These are phyloP conservation scores for Pholiota microspora DNA, from an alignment of 768 basidiomycete species.

Conservation along the genomic window DNA sequence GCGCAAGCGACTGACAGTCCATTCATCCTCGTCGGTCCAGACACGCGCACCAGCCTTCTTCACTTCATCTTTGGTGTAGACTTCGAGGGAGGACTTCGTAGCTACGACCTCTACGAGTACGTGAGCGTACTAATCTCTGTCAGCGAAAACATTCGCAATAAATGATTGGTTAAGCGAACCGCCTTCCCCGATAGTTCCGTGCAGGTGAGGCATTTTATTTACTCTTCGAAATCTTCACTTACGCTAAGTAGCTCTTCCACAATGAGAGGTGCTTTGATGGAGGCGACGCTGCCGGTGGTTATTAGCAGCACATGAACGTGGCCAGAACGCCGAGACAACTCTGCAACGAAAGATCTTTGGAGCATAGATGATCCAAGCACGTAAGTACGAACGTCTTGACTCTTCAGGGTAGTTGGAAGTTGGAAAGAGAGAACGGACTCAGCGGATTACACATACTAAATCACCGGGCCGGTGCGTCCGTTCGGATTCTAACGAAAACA, in stretches of 20 bases:
- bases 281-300: constrained; percentile 93
- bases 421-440: neutral
- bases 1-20: constrained; percentile 59
- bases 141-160: neutral
- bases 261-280: constrained; percentile 90
- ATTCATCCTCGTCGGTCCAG: constrained; percentile 93
- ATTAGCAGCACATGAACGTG: constrained; percentile 75
- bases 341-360: constrained; percentile 34
- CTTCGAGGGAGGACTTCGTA: constrained; percentile 74
- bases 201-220: neutral
- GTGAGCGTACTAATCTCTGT: constrained; percentile 55
- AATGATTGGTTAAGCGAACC: neutral
- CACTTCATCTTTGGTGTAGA: constrained; percentile 62
- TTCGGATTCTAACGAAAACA: neutral
- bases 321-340: constrained; percentile 38
- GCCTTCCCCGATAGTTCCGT: neutral
- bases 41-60: constrained; percentile 54
- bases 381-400: neutral
- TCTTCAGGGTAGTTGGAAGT: neutral
- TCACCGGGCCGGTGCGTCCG: neutral
- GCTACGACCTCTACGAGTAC: constrained; percentile 84
- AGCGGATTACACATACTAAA: neutral
- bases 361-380: neutral
- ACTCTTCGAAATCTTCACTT: constrained; percentile 15
- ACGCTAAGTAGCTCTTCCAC: constrained; percentile 69